Evolutionary conservation across 2,329 filamentous ascomycete genomes (phyloP), one percentile per base, ranked within the genome.

Genomic region (Diaporthe vaccinii): DNA sequence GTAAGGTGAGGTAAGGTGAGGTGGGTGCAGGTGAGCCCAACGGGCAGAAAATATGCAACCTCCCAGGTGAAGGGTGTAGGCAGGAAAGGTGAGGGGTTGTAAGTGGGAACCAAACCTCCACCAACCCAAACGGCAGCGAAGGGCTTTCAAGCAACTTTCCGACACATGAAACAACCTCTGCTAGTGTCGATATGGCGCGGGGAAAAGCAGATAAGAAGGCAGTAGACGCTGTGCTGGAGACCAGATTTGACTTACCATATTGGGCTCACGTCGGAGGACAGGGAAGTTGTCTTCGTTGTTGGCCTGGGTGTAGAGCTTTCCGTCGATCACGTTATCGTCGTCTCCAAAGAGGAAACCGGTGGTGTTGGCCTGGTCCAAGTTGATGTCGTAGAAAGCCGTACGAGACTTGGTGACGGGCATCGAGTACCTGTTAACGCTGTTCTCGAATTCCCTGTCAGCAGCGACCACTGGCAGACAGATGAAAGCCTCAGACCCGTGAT

Each of bases 261-360:
- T 84, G 65, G 83, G 79, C 72, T 90, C 89, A 78, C 92, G 91
- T 73, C 93, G 91, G 80, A 94, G 91, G 78, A 97, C 96, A 41
- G 96, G 95, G 80, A 98, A 98, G 81, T 92, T 93, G 83, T 98
- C 95, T 80, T 97, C 93, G 68, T 91, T 92, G 78, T 92, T 91
- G 73, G 93, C 91, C 85, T 94, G 90, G 82, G 93, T 90, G 77
- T 94, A 88, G 83, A 93, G 93, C 78, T 89, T 92, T 81, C 91
- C 92, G 78, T 93, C 89, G 76, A 93, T 92, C 62, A 82, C 82
- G 72, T 84, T 82, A 73, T 95, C 92, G 76, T 95, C 95, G 80
- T 95, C 94, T 76, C 93, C 93, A 82, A 98, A 98, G 51, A 98
- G 88, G 81, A 97, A 98, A 73, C 94, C 92, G 36, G 95, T 91